Conservation (phyloP, 805 yeast species). For the Lachancea cidri region DNA sequence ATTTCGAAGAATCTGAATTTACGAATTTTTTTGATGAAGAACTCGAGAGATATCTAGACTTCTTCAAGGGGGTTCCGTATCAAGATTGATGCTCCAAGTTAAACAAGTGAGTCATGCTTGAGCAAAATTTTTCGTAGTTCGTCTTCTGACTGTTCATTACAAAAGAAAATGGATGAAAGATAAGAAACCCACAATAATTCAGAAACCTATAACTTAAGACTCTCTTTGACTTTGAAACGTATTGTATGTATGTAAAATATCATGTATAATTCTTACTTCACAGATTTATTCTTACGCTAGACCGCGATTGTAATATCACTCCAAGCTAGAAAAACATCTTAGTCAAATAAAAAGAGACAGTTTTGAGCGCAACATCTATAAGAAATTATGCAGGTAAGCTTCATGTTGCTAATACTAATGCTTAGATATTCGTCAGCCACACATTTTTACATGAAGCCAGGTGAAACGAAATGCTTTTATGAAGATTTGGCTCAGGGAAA, state of each 20-base stretch:
- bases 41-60: conserved; percentile 5
- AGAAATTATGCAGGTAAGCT: background rate
- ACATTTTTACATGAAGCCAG: conserved; percentile 76
- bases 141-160: background rate
- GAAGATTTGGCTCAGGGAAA: conserved; percentile 75
- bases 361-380: no score
- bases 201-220: no score
- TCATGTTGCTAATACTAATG: conserved; percentile 2
- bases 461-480: conserved; percentile 73
- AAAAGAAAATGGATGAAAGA: background rate
- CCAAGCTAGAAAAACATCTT: no score
- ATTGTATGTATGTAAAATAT: no score
- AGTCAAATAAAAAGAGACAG: no score
- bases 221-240: no score
- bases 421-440: conserved; percentile 24
- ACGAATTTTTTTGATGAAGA: conserved; percentile 13
- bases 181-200: no score
- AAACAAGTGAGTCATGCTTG: background rate
- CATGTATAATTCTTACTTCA: no score
- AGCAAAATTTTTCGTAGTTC: background rate
- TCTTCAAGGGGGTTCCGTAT: conserved; percentile 1
- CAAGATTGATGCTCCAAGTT: no score
- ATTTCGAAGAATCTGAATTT: background rate
- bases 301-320: no score
- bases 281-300: no score